Percentiles rank a stretch among this genome's conserved stretches.
Evolutionary conservation across 78 protist genomes (phyloP).

Genomic region (Speleostelium caveatum): DNA sequence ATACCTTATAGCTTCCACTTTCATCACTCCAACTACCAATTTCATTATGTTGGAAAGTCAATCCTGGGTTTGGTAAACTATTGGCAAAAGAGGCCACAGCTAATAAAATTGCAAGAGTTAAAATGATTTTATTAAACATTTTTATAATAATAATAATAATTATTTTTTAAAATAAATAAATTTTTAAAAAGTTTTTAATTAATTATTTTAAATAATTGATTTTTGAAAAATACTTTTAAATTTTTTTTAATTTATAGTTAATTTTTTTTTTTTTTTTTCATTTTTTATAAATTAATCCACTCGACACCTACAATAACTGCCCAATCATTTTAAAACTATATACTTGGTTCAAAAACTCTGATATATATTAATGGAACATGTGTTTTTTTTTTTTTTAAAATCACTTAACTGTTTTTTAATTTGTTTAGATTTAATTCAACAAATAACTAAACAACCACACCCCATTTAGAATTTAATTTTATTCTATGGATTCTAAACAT

Average conservation of each 20-base stretch:
- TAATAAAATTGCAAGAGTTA: background rate
- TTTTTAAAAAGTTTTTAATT: background rate
- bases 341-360: background rate
- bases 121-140: background rate
- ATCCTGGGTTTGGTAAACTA: too few species aligned
- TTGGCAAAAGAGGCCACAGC: background rate
- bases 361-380: background rate
- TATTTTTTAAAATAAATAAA: background rate
- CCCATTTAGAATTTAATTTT: background rate
- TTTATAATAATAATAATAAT: background rate
- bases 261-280: background rate
- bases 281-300: background rate
- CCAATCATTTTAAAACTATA: background rate
- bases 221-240: too few species aligned
- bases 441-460: background rate
- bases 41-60: background rate
- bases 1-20: background rate
- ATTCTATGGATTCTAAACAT: background rate
- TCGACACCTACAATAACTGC: background rate
- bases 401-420: background rate
- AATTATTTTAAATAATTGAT: background rate
- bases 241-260: background rate
- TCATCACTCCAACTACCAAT: slow-evolving; percentile 4
- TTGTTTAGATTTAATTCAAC: too few species aligned
- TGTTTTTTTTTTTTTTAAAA: too few species aligned